phyloP scores from a whole-genome alignment of 805 yeast genomes.

The Zygotorulaspora chibaensis region DNA sequence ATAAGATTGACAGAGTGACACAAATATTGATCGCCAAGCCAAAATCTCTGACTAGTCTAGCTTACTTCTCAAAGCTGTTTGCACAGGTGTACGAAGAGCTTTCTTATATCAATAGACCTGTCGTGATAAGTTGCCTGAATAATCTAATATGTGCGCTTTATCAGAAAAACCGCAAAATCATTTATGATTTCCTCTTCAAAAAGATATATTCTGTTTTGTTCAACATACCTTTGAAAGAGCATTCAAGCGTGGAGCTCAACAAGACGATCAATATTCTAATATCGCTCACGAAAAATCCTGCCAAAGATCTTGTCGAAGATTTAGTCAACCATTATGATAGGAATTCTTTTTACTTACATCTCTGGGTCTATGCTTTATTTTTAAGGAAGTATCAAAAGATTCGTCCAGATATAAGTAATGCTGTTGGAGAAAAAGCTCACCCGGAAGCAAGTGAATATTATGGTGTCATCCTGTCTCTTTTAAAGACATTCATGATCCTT shows the following conservation, averaged over 20 bases:
- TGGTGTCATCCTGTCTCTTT: conserved; percentile 31
- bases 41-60: conserved; percentile 38
- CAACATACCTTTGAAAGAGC: conserved; percentile 33
- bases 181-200: conserved; percentile 55
- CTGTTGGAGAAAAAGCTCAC: conserved; percentile 11
- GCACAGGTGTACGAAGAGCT: conserved; percentile 59
- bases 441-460: conserved; percentile 23
- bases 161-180: conserved; percentile 45
- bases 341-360: conserved; percentile 27
- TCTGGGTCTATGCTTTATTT: conserved; percentile 39
- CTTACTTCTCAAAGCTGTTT: conserved; percentile 58
- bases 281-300: conserved; percentile 50
- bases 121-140: conserved; percentile 52
- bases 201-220: conserved; percentile 44
- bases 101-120: conserved; percentile 56
- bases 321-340: conserved; percentile 23
- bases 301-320: conserved; percentile 34
- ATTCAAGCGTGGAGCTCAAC: conserved; percentile 49
- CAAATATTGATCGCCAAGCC: conserved; percentile 65
- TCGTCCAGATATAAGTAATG: conserved; percentile 14
- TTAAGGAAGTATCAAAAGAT: conserved; percentile 30
- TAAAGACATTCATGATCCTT: conserved; percentile 33
- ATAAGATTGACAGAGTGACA: conserved; percentile 63
- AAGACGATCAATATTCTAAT: conserved; percentile 62
- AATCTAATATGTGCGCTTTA: conserved; percentile 52